These are phyloP conservation scores for Hanseniaspora thailandica DNA, from an alignment of 805 yeast species.

Conservation along the genomic window DNA sequence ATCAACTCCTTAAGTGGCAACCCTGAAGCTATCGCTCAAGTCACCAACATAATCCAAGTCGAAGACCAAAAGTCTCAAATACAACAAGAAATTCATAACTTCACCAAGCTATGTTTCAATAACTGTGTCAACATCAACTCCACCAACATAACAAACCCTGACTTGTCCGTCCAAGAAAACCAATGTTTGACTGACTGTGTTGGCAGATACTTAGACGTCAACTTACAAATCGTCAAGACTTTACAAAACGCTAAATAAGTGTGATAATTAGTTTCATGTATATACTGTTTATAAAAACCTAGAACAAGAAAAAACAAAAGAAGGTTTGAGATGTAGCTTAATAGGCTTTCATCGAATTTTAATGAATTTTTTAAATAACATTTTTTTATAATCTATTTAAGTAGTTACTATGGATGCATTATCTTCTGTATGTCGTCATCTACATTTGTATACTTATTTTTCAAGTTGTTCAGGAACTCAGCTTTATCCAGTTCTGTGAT, in stretches of 20 bases:
- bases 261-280: neutral
- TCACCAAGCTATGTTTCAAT: conserved; percentile 84
- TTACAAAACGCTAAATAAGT: conserved; percentile 25
- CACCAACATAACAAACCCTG: conserved; percentile 33
- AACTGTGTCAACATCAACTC: conserved; percentile 47
- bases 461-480: neutral
- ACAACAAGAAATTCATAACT: conserved; percentile 72
- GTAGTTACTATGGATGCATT: no score
- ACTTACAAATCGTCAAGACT: conserved; percentile 65
- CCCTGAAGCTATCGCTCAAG: conserved; percentile 13
- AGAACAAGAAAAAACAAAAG: neutral
- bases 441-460: neutral
- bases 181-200: conserved; percentile 70
- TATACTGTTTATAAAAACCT: neutral
- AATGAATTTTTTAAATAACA: no score
- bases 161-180: conserved; percentile 49
- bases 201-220: conserved; percentile 76
- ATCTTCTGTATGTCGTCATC: neutral
- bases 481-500: neutral
- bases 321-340: no score
- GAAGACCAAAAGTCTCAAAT: conserved; percentile 82
- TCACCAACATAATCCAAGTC: conserved; percentile 23
- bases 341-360: no score
- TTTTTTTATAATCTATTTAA: neutral
- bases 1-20: conserved; percentile 10